Evolutionary conservation across 2,329 filamentous ascomycete species (phyloP), one percentile per base, ranked within the genome.

Genomic region (Septoria linicola): DNA sequence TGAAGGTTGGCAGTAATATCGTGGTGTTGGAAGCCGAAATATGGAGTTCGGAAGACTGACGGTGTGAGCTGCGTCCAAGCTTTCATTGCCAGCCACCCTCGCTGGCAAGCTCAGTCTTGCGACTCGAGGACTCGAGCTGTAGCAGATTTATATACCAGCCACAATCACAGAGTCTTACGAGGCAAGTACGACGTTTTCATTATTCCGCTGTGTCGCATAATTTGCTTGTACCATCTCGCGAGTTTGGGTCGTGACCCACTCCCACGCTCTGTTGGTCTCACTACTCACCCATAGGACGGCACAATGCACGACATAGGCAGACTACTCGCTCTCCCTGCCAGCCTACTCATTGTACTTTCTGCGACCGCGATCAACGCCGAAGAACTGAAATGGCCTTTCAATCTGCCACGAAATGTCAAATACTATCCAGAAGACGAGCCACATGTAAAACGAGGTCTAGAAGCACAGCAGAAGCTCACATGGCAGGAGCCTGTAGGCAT

Each of bases 401-500:
- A 76, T 42, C 66, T 77, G 2, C 72, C 74, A 10, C 67, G 62
- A 53, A 68, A 73, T 23, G 67, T 70, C 46, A 76, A 74, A 59
- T 74, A 76, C 63, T 77, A 70, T 51, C 73, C 75, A 1, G 72
- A 77, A 57, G 72, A 78, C 39, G 73, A 76, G 49, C 58, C 63
- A 3, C 66, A 70, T 46, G 65, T 72, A 7, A 73, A 72, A 51
- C 66, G 73, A 25, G 68, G 70, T n/a, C 50, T 72, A 10, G 66
- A 70, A 46, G 67, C 70, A 34, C 68, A 68, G 55, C 68, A 71
- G 58, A 68, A 62, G 55, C 63, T 76, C 46, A 66, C 59, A 58
- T 59, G 58, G 60, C 68, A 71, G 63, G 68, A 60, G 34, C 85
- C 85, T 0, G 78, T 80, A 1, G 87, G 81, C 1, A 76, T 91